Percentiles rank a stretch among this genome's conserved stretches.
phyloP scores from a whole-genome alignment of 2,329 filamentous ascomycete genomes.

The Cytospora chrysosperma region DNA sequence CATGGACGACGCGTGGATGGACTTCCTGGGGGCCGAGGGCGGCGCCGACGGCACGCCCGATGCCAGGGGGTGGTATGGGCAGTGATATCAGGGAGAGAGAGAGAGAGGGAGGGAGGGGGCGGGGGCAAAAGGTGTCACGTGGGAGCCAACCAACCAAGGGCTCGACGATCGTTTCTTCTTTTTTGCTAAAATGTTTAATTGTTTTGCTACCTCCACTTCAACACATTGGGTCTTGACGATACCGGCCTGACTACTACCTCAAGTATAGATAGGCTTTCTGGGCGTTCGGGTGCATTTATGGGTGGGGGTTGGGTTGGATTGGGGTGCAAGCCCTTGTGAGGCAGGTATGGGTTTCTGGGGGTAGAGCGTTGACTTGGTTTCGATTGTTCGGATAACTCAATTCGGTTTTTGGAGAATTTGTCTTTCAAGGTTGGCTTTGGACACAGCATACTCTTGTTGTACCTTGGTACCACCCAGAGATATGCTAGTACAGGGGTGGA shows the following conservation, averaged over 20 bases:
- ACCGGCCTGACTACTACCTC: background rate
- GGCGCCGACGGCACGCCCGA: slow-evolving; percentile 21
- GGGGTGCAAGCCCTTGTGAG: too few species aligned
- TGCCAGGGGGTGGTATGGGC: slow-evolving; percentile 21
- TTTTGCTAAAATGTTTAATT: background rate
- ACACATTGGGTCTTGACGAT: background rate
- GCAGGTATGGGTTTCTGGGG: background rate
- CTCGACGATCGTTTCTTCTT: background rate
- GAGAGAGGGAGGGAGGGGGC: too few species aligned
- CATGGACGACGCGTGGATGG: slow-evolving; percentile 41
- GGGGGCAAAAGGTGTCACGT: too few species aligned
- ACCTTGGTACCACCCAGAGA: background rate
- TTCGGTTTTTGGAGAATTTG: background rate
- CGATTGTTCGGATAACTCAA: background rate
- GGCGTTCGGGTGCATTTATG: background rate
- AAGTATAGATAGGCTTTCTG: background rate
- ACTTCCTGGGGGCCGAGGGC: slow-evolving; percentile 32
- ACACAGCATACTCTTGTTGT: background rate
- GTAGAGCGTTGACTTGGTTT: background rate
- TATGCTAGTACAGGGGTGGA: background rate
- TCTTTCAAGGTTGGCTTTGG: background rate
- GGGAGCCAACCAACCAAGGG: background rate
- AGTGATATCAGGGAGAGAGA: slow-evolving; percentile 10
- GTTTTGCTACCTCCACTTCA: background rate
- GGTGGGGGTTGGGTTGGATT: too few species aligned